Conservation (phyloP, 1,139 yeast genomes). For the Scheffersomyces cryptocercus region DNA sequence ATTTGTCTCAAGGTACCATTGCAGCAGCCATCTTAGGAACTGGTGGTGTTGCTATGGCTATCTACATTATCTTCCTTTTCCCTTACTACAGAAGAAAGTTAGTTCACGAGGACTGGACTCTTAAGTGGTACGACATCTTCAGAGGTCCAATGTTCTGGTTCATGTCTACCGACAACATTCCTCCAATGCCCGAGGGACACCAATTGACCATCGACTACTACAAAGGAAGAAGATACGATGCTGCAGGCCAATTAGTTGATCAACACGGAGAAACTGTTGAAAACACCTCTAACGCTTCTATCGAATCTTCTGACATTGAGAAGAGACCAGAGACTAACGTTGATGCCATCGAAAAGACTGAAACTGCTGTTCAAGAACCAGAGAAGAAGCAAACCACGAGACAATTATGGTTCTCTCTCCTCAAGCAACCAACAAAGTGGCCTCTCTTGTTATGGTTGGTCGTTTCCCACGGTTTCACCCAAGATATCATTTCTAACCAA, state of each 20-base stretch:
- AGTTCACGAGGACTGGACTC: constrained; percentile 66
- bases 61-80: constrained; percentile 56
- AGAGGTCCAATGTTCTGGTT: constrained; percentile 61
- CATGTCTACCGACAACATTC: constrained; percentile 56
- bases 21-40: constrained; percentile 62
- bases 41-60: constrained; percentile 53
- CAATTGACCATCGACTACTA: constrained; percentile 62
- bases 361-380: constrained; percentile 13
- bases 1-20: constrained; percentile 52
- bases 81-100: constrained; percentile 68
- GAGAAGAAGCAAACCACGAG: constrained; percentile 33
- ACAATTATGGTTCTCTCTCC: constrained; percentile 44
- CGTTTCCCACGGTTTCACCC: constrained; percentile 60
- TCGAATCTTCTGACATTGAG: constrained; percentile 11
- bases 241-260: constrained; percentile 17
- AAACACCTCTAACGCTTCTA: constrained; percentile 4
- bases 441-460: constrained; percentile 50
- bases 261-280: constrained; percentile 12
- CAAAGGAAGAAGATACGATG: constrained; percentile 54
- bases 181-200: constrained; percentile 66
- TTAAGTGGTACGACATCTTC: constrained; percentile 56
- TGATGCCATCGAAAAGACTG: constrained; percentile 7
- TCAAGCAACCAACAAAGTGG: constrained; percentile 55
- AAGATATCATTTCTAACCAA: constrained; percentile 61
- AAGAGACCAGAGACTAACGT: constrained; percentile 6